These are phyloP conservation scores for Sporobolomyces pararoseus DNA, from an alignment of 768 basidiomycete species.

Conservation along the genomic window DNA sequence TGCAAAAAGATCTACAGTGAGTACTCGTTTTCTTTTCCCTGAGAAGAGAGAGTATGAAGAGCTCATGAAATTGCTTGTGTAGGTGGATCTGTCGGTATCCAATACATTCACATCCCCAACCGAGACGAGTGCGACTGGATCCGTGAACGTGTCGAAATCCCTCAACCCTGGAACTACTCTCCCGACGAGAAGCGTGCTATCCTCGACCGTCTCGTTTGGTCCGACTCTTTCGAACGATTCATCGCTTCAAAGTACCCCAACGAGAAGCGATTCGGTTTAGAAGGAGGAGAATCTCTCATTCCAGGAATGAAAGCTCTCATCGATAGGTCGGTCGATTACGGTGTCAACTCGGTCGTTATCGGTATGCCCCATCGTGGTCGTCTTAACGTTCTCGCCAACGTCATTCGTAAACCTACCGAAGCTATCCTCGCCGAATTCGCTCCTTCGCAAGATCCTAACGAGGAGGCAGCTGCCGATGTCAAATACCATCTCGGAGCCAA, in stretches of 20 bases:
- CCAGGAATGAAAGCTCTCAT: slow-evolving; percentile 99
- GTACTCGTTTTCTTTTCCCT: slow-evolving; percentile 47
- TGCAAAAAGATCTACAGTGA: slow-evolving; percentile 90
- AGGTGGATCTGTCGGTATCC: slow-evolving; percentile 84
- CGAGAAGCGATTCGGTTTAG: slow-evolving; percentile 98
- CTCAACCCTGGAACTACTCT: slow-evolving; percentile 95
- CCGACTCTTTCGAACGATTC: slow-evolving; percentile 98
- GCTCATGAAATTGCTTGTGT: neutral
- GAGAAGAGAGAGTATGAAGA: neutral
- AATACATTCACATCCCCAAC: slow-evolving; percentile 94
- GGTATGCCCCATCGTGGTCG: slow-evolving; percentile 99
- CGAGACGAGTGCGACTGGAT: slow-evolving; percentile 99
- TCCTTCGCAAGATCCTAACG: slow-evolving; percentile 63
- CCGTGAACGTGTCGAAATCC: slow-evolving; percentile 87
- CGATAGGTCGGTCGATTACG: slow-evolving; percentile 93
- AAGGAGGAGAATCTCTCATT: slow-evolving; percentile 94
- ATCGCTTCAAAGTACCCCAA: slow-evolving; percentile 98
- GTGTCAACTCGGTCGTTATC: slow-evolving; percentile 91
- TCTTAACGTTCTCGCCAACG: slow-evolving; percentile 94
- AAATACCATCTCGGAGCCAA: slow-evolving; percentile 99
- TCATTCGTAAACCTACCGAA: slow-evolving; percentile 96
- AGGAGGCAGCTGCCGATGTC: slow-evolving; percentile 89
- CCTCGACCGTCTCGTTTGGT: slow-evolving; percentile 98
- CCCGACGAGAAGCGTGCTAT: slow-evolving; percentile 99
- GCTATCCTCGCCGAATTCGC: slow-evolving; percentile 96